phyloP scores from a whole-genome alignment of 257 asterid species.

The Misopates orontium region DNA sequence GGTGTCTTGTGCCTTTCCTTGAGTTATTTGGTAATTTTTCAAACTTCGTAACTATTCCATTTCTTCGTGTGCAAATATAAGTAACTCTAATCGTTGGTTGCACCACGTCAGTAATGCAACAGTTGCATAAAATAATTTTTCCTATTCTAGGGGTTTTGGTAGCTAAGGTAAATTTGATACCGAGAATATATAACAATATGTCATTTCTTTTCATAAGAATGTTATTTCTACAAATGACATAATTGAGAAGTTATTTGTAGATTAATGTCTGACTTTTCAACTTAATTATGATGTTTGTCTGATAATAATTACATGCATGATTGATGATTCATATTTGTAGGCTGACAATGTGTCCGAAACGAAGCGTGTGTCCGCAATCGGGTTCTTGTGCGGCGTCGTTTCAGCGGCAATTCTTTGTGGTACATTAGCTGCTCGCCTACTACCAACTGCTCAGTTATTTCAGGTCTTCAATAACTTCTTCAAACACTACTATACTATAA shows the following conservation, averaged over 20 bases:
- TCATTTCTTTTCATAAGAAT: too few relatives aligned
- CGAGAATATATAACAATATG: too few relatives aligned
- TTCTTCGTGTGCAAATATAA: too few relatives aligned
- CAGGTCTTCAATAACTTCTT: conserved; percentile 31
- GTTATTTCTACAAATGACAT: too few relatives aligned
- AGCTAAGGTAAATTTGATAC: too few relatives aligned
- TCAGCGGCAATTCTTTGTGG: conserved; percentile 52
- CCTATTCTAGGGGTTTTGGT: too few relatives aligned
- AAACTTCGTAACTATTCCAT: background rate
- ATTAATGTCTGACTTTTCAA: too few relatives aligned
- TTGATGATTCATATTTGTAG: conserved; percentile 21
- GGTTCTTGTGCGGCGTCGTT: conserved; percentile 46
- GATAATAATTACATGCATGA: background rate
- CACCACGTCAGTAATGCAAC: too few relatives aligned
- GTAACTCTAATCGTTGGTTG: too few relatives aligned
- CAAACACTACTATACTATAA: too few relatives aligned
- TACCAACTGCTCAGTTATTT: conserved; percentile 46
- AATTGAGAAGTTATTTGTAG: background rate
- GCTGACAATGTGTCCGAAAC: conserved; percentile 55
- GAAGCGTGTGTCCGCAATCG: conserved; percentile 57
- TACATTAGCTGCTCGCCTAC: conserved; percentile 52
- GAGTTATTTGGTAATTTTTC: conserved; percentile 45
- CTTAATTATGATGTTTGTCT: background rate
- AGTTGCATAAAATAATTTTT: too few relatives aligned
- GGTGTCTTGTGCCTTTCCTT: conserved; percentile 53